Percentiles rank a stretch among this genome's conserved stretches.
Evolutionary conservation across 1,284 basidiomycete genomes (phyloP).

Genomic region (Pseudozyma tsukubaensis): DNA sequence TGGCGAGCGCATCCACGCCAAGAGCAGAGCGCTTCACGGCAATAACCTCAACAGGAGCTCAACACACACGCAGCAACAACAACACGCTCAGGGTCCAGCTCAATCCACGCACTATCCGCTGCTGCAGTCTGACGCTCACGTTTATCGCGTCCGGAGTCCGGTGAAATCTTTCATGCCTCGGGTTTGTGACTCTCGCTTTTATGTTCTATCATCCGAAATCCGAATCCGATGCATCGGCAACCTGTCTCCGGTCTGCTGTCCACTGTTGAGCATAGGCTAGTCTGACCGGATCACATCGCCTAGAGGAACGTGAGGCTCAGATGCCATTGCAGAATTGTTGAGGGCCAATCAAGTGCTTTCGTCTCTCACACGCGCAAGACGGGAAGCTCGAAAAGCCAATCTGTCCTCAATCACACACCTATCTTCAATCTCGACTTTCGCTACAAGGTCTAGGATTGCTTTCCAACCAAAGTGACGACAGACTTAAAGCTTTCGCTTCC

Average conservation of each 20-base stretch:
- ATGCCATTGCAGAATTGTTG: no score
- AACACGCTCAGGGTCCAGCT: background rate
- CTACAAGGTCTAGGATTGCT: slow-evolving; percentile 1
- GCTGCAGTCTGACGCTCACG: background rate
- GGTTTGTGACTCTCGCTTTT: background rate
- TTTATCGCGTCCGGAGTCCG: background rate
- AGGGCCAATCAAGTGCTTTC: no score
- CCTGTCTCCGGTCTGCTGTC: no score
- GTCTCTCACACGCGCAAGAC: no score
- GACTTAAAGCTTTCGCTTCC: slow-evolving; percentile 36
- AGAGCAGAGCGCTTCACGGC: background rate
- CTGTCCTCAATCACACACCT: background rate
- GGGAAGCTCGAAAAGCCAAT: background rate
- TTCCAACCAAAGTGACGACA: no score
- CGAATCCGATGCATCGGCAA: no score
- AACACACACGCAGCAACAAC: no score
- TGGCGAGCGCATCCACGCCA: no score
- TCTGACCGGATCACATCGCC: no score
- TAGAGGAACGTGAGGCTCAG: no score
- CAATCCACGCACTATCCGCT: background rate
- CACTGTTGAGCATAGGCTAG: no score
- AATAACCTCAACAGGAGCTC: background rate
- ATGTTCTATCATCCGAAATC: background rate
- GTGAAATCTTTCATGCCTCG: background rate
- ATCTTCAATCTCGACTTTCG: background rate